Conservation (phyloP, 768 basidiomycete species). For the Suillus variegatus region DNA sequence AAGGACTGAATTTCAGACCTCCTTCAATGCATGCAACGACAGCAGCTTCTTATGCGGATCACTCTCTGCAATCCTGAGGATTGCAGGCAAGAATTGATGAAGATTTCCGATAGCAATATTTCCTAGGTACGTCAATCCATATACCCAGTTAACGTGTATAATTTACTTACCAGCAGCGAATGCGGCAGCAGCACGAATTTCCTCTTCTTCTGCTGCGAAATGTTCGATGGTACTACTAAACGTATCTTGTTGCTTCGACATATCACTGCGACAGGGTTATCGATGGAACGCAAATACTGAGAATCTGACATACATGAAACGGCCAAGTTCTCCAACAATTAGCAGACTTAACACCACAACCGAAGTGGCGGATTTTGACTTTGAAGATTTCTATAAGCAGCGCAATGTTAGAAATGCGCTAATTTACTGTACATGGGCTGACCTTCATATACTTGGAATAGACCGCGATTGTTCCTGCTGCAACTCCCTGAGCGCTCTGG, state of each 20-base stretch:
- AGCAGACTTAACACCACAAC: conserved; percentile 82
- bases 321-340: conserved; percentile 91
- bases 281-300: conserved; percentile 7
- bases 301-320: conserved; percentile 63
- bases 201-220: conserved; percentile 80
- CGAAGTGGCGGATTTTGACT: conserved; percentile 67
- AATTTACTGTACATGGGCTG: conserved; percentile 4
- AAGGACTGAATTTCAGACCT: conserved; percentile 47
- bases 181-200: conserved; percentile 86
- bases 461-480: conserved; percentile 82
- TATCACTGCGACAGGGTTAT: conserved; percentile 58
- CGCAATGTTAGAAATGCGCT: conserved; percentile 8
- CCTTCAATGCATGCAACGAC: conserved; percentile 90
- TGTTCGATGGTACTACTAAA: conserved; percentile 74
- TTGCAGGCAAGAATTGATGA: conserved; percentile 80
- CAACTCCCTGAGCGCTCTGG: conserved; percentile 63
- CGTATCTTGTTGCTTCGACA: conserved; percentile 77
- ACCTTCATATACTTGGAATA: conserved; percentile 85
- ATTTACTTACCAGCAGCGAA: conserved; percentile 78
- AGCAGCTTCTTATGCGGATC: conserved; percentile 81
- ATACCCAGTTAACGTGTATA: background rate
- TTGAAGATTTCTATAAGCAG: conserved; percentile 47
- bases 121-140: conserved; percentile 44
- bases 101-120: conserved; percentile 96
- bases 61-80: conserved; percentile 75